Evolutionary conservation across 768 basidiomycete genomes (phyloP).

Genomic region (Rhodosporidiobolus sp.): DNA sequence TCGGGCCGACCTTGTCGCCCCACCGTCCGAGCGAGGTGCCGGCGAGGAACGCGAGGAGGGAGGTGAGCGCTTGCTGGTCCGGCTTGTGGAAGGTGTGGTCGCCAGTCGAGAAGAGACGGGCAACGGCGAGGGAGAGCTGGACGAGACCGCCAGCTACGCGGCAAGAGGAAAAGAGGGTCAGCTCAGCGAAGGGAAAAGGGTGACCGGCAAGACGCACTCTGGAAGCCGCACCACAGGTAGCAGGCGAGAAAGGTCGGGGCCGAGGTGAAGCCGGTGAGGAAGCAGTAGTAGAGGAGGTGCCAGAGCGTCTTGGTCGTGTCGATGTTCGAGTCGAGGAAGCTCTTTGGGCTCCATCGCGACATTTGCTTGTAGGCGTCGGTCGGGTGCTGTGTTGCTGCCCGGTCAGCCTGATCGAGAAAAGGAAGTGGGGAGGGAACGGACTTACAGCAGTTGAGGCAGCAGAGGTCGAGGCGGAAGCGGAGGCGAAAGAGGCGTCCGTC

Average conservation of each 20-base stretch:
- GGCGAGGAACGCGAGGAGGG: conserved; percentile 37
- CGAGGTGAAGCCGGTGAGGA: conserved; percentile 51
- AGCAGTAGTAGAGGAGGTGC: conserved; percentile 37
- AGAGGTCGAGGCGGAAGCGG: too few species aligned
- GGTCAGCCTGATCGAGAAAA: too few species aligned
- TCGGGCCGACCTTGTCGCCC: conserved; percentile 71
- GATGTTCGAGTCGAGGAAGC: conserved; percentile 28
- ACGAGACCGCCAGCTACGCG: conserved; percentile 47
- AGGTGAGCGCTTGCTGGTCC: conserved; percentile 55
- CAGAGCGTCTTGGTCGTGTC: conserved; percentile 21
- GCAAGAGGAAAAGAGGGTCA: conserved; percentile 8
- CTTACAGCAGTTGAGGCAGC: too few species aligned
- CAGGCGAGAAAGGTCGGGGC: conserved; percentile 71
- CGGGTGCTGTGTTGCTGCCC: too few species aligned
- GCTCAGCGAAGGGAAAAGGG: neutral
- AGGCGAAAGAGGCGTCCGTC: too few species aligned
- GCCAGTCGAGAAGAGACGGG: conserved; percentile 62
- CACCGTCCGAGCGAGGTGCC: conserved; percentile 55
- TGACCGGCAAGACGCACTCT: conserved; percentile 6
- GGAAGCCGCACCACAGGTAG: conserved; percentile 58
- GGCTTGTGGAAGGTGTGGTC: conserved; percentile 68
- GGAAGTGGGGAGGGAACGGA: too few species aligned
- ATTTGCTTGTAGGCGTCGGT: too few species aligned
- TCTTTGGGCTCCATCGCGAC: neutral
- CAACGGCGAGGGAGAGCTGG: conserved; percentile 74